Base-by-base conservation (phyloP, 176 grass and related monocot genomes). In the Avena insularis region DNA sequence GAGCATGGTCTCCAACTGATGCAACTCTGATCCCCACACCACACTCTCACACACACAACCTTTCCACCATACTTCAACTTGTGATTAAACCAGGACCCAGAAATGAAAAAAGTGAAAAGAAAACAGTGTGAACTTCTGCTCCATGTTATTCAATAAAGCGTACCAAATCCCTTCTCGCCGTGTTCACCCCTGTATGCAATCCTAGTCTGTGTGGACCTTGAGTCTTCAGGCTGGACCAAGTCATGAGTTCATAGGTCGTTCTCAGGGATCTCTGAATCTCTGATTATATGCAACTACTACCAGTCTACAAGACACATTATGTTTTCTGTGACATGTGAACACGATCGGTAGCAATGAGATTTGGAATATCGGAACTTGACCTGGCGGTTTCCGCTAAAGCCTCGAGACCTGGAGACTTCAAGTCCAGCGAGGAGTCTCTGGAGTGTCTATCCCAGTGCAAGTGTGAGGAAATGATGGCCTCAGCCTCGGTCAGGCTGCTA, bases 1-100 rank as follows among this genome's bases (percentile, higher is more conserved):
- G 58, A 99, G 94, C 83, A 99, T 99, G 94, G 97, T 93, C 23
- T 99, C 97, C 76, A 99, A 99, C 81, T 99, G 86, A 97, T 82
- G 83, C 53, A 31, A 53, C 46, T 29, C 45, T 49, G 5, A 21
- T 14, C 27, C 19, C 14, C 64, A 67, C 29, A 43, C 40, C 40
- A 43, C 13, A 7, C 29, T 35, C 6, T 16, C 65, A 21, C 20
- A 31, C 19, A 68, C 57, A 72, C 75, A 54, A 56, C 23, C 78
- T 74, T 71, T 56, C 55, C 62, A 86, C 55, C 83, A 82, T 71
- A 55, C 82, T 65, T 71, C 82, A 82, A 86, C 86, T 82, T 91
- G 83, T 88, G 82, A 85, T 23, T 85, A 85, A 55, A 78, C 55
- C 55, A 6, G 55, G 45, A 19, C 21, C 69, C 2, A 74, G 65